These are phyloP conservation scores for Microbotryum intermedium DNA, from an alignment of 1,284 basidiomycete genomes.

Conservation along the genomic window DNA sequence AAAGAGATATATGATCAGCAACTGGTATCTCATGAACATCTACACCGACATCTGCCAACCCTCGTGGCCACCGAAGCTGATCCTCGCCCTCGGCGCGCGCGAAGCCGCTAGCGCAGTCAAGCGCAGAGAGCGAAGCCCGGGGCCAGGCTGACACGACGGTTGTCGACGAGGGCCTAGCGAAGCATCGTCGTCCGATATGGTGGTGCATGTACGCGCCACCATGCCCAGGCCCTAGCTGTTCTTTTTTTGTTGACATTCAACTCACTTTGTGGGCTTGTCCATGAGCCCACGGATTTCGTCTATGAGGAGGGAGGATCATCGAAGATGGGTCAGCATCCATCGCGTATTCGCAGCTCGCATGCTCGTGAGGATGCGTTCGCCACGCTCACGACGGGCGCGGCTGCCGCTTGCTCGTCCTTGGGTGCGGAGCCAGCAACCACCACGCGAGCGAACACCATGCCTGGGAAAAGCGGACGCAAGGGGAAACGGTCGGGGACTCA, in stretches of 20 bases:
- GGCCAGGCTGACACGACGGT: not conserved
- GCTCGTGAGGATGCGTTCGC: too few relatives aligned
- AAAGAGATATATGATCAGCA: too few relatives aligned
- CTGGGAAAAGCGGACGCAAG: not conserved
- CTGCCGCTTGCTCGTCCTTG: too few relatives aligned
- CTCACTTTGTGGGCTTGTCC: slow-evolving; percentile 34
- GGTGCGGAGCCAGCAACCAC: not conserved
- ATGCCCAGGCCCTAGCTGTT: too few relatives aligned
- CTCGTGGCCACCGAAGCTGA: not conserved
- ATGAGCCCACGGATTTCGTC: slow-evolving; percentile 35
- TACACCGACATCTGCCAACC: too few relatives aligned
- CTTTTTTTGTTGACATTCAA: not conserved
- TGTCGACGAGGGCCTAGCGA: too few relatives aligned
- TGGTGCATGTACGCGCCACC: too few relatives aligned
- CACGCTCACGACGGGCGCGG: too few relatives aligned
- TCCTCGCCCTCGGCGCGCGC: not conserved
- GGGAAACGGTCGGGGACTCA: slow-evolving; percentile 1
- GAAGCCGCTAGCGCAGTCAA: not conserved
- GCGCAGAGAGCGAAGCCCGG: not conserved
- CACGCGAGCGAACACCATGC: too few relatives aligned
- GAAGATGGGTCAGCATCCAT: not conserved
- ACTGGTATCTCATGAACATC: too few relatives aligned
- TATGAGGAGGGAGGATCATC: not conserved
- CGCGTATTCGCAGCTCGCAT: not conserved
- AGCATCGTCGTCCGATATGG: too few relatives aligned